phyloP scores from a whole-genome alignment of 2,329 filamentous ascomycete genomes.

The Claviceps paspali region DNA sequence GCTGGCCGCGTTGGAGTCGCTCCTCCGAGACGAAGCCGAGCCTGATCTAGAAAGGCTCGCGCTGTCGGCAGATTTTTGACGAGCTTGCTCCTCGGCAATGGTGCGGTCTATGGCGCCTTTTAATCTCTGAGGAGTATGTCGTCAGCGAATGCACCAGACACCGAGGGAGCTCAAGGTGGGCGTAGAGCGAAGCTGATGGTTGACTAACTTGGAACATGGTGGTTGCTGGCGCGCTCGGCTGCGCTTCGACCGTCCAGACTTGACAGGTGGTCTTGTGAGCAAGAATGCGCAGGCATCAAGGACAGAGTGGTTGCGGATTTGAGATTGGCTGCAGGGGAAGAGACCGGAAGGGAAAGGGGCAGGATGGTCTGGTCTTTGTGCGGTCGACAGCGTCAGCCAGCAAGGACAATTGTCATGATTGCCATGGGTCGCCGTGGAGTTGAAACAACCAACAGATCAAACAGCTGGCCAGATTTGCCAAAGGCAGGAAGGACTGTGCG shows the following conservation, averaged over 20 bases:
- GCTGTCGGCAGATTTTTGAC: constrained; percentile 43
- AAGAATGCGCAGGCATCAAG: constrained; percentile 2
- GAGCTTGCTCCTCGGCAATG: constrained; percentile 83
- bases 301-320: too few species aligned
- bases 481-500: too few species aligned
- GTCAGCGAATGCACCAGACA: too few species aligned
- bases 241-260: constrained; percentile 1
- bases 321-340: not conserved
- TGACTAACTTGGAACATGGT: constrained; percentile 19
- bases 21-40: constrained; percentile 24
- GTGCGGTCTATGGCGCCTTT: constrained; percentile 74
- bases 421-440: too few species aligned
- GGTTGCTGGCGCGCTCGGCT: constrained; percentile 4
- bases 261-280: constrained; percentile 1
- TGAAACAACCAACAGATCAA: too few species aligned
- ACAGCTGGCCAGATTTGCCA: too few species aligned
- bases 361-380: too few species aligned
- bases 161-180: too few species aligned
- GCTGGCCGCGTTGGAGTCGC: constrained; percentile 16
- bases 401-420: too few species aligned
- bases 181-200: too few species aligned
- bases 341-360: too few species aligned
- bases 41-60: constrained; percentile 24
- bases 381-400: too few species aligned
- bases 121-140: constrained; percentile 48